Percentiles rank a stretch among this genome's conserved stretches.
Conservation (phyloP, 306 rosid species). For the Comarum palustre region DNA sequence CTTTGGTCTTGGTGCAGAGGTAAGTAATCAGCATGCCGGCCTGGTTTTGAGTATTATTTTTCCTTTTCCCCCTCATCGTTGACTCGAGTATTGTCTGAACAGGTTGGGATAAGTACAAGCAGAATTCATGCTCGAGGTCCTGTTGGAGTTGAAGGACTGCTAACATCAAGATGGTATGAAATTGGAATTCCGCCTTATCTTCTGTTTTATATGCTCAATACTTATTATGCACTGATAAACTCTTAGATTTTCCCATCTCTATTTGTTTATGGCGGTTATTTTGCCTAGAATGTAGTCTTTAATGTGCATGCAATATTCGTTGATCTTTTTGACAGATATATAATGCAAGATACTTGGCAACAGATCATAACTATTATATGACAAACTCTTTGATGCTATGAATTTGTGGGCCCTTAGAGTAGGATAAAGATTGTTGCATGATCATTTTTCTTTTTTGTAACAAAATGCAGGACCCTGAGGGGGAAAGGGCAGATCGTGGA, state of each 20-base stretch:
- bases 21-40: conserved; percentile 18
- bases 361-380: not conserved
- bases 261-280: not conserved
- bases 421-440: not conserved
- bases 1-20: conserved; percentile 86
- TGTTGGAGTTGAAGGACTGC: conserved; percentile 93
- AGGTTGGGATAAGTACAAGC: conserved; percentile 82
- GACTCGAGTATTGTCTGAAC: conserved; percentile 24
- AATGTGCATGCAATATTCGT: not conserved
- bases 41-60: not conserved
- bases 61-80: conserved; percentile 10
- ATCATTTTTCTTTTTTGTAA: conserved; percentile 1
- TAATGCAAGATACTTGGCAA: not conserved
- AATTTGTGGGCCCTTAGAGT: not conserved
- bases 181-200: conserved; percentile 7
- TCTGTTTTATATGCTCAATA: not conserved
- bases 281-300: not conserved
- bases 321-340: not conserved
- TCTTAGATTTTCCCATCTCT: not conserved
- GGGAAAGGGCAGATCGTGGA: conserved; percentile 78
- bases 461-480: conserved; percentile 71
- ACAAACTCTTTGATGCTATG: not conserved
- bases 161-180: conserved; percentile 75
- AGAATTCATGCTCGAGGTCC: conserved; percentile 91
- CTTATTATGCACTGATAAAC: not conserved